Evolutionary conservation across 768 basidiomycete genomes (phyloP).

Genomic region (Amanita phalloides): DNA sequence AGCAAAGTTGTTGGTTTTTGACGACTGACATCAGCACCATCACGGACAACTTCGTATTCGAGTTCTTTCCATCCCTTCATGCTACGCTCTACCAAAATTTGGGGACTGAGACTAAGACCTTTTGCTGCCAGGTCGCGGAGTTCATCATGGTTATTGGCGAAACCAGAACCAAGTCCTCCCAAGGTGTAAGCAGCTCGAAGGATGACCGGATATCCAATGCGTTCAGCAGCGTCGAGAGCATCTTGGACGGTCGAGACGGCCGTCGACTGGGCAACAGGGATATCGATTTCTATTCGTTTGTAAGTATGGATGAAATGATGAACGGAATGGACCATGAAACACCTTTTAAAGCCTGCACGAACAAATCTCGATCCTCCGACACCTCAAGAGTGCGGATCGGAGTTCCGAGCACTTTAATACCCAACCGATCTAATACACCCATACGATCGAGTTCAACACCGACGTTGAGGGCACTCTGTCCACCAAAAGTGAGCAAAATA

Average conservation of each 20-base stretch:
- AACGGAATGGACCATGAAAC: constrained; percentile 13
- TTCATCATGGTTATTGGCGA: constrained; percentile 92
- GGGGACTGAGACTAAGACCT: constrained; percentile 82
- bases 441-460: constrained; percentile 94
- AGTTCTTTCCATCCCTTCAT: constrained; percentile 99
- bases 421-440: constrained; percentile 89
- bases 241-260: constrained; percentile 94
- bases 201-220: constrained; percentile 96
- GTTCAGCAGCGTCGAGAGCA: constrained; percentile 82
- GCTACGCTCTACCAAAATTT: constrained; percentile 93
- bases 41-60: constrained; percentile 98
- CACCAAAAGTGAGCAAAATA: constrained; percentile 94
- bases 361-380: constrained; percentile 94
- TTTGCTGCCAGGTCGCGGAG: constrained; percentile 90
- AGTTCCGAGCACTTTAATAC: constrained; percentile 90
- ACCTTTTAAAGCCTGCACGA: constrained; percentile 96
- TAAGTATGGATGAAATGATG: neutral
- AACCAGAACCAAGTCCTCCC: constrained; percentile 96
- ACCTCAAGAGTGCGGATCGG: constrained; percentile 92
- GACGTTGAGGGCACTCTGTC: constrained; percentile 95
- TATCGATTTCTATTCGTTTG: constrained; percentile 73
- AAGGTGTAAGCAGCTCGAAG: constrained; percentile 94
- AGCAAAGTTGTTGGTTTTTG: neutral
- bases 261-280: constrained; percentile 90
- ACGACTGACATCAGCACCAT: constrained; percentile 82